Evolutionary conservation across 202 grass and related monocot species (phyloP), one percentile per base, ranked within the genome.

Genomic region (Elaeis oleifera): DNA sequence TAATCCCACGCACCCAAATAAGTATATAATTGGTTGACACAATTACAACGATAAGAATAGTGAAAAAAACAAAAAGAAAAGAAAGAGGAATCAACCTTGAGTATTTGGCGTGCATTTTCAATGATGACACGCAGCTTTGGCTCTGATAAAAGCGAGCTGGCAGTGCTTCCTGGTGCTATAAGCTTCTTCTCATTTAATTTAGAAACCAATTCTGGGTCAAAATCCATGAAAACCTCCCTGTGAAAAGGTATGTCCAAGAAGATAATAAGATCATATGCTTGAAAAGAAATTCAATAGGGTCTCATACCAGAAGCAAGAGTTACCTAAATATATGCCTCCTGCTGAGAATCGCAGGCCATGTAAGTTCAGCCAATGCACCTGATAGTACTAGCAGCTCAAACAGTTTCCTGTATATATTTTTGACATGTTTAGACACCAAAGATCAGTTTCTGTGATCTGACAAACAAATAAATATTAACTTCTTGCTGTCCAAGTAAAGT

Each of bases 311-410:
- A 67, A 61, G 3, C 69, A 54, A 16, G 44, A 56, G 26, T 71
- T 78, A 88, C 90, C 87, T 87, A 74, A 99, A 99, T 19, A 80
- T 61, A 53, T 82, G 80, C 61, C 94, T 99, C 81, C 89, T 99
- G 78, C 77, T 84, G 9, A 99, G 85, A 51, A 99, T 99, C 56
- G 76, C 80, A 16, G 88, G 80, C 94, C 94, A 99, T 53, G 88
- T 63, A 69, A 89, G 87, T 67, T 99, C 94, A 16, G 94, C 88
- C 27, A 99, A 64, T 28, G 94, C 83, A 52, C 94, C 82, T 28
- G 94, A 99, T n/a, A 99, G 76, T 64, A 81, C 78, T 48, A 94
- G 82, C 65, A 94, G 76, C 76, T 99, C 94, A 68, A 99, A 99
- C 65, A 99, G 78, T 69, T 84, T 89, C 80, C 94, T 99, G 78